A percentile compares a stretch with the other conserved stretches of the same genome.
Evolutionary conservation across 2,329 filamentous ascomycete species (phyloP).

Genomic region (Zymoseptoria pseudotritici): DNA sequence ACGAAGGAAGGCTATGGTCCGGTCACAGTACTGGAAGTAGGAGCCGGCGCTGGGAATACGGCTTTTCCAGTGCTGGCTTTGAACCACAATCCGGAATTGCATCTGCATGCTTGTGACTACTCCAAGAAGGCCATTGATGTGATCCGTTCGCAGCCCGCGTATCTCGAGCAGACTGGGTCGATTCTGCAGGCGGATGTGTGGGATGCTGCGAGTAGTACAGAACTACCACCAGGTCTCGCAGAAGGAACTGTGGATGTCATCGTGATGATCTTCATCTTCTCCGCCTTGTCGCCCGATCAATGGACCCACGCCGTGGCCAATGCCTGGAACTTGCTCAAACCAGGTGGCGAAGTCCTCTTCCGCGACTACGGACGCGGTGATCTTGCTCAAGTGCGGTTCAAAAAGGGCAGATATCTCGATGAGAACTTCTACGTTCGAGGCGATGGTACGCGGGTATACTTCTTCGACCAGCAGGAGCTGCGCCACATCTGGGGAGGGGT

Average conservation of each 20-base stretch:
- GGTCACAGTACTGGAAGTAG: slow-evolving; percentile 75
- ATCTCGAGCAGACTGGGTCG: slow-evolving; percentile 48
- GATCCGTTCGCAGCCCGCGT: slow-evolving; percentile 73
- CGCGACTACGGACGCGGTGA: slow-evolving; percentile 95
- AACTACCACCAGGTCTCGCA: slow-evolving; percentile 66
- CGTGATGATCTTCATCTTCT: slow-evolving; percentile 96
- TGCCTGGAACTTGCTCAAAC: slow-evolving; percentile 74
- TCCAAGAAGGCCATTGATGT: slow-evolving; percentile 91
- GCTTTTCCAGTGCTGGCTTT: slow-evolving; percentile 81
- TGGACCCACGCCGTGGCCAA: slow-evolving; percentile 80
- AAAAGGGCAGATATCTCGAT: slow-evolving; percentile 85
- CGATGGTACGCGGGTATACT: slow-evolving; percentile 93
- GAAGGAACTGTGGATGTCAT: slow-evolving; percentile 84
- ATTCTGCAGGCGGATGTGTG: slow-evolving; percentile 86
- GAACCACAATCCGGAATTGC: slow-evolving; percentile 75
- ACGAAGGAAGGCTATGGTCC: slow-evolving; percentile 63
- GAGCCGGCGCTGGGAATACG: slow-evolving; percentile 91
- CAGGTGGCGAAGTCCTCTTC: slow-evolving; percentile 88
- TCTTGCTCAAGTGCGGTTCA: slow-evolving; percentile 92
- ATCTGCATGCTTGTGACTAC: slow-evolving; percentile 91
- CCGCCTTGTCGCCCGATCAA: slow-evolving; percentile 74
- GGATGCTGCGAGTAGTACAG: slow-evolving; percentile 64
- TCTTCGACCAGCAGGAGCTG: slow-evolving; percentile 85
- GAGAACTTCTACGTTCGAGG: slow-evolving; percentile 97
- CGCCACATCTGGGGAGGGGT: slow-evolving; percentile 60